Base-by-base conservation (phyloP, 2,329 filamentous ascomycete genomes). In the Sarocladium brachiariae region DNA sequence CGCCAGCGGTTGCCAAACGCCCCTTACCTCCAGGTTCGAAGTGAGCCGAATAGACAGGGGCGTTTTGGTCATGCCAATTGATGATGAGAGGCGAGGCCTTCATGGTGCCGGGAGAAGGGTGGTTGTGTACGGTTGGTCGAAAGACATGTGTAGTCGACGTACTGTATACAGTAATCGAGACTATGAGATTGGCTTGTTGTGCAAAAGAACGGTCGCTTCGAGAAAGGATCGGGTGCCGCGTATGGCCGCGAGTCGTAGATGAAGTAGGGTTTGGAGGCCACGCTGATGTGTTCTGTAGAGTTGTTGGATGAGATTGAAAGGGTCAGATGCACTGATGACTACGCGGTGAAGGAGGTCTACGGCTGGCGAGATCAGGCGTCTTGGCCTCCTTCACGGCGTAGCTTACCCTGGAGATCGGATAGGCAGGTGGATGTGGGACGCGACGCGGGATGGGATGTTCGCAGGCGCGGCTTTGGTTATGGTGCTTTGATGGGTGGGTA, bases 11-110 rank as follows among this genome's bases (percentile, higher is more conserved):
- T 52, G 93, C 93, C 56, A 99, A 74, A 62, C 93, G 84, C 50
- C 90, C 90, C 68, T 93, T 96, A 56, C 89, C 90, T 64, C 89
- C 80, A 45, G 89, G 89, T 66, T 99, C 92, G 66, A 97, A 99
- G 69, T 97, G 92, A 59, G 90, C 89, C 38, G 92, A 96, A 73
- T 97, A 99, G 66, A 99, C 91, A 53, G 93, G 93, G 61, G 89
- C 84, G 72, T 95, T 96, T 65, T 96, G 89, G 69, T 96, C 89
- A 71, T 99, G 95, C 93, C 93, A 99, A 76, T 95, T 89, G 72
- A 99, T 92, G 65, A 97, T 92, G 60, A 99, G 80, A 61, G 93
- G 92, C 64, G 89, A 86, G 65, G 90, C 91, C 80, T 95, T 97
- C 93, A 99, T 99, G 66, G 69, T 75, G 69, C 63, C 60, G 59